These are phyloP conservation scores for Phanerochaete carnosa DNA, from an alignment of 768 basidiomycete genomes.

Conservation along the genomic window DNA sequence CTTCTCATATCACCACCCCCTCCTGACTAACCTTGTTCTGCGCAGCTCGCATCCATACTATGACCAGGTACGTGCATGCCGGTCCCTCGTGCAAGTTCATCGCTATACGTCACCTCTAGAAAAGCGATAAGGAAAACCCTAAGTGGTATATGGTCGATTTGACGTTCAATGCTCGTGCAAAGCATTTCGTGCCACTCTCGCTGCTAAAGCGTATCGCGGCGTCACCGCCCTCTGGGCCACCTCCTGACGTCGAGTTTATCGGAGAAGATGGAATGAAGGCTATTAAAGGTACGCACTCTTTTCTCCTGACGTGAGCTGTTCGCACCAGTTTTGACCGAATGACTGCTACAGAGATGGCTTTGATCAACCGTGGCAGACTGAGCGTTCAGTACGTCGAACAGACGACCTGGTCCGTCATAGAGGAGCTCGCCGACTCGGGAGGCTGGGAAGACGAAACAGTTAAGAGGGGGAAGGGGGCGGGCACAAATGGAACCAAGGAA, in stretches of 20 bases:
- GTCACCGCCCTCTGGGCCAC: constrained; percentile 32
- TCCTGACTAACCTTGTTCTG: constrained; percentile 8
- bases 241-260: constrained; percentile 64
- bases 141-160: constrained; percentile 94
- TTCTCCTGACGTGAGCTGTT: background rate
- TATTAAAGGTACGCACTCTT: constrained; percentile 52
- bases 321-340: background rate
- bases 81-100: background rate
- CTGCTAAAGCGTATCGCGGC: constrained; percentile 66
- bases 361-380: constrained; percentile 77
- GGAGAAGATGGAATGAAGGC: constrained; percentile 55
- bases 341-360: constrained; percentile 57
- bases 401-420: constrained; percentile 62
- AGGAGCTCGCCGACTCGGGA: constrained; percentile 60
- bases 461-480: background rate
- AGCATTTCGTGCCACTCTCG: constrained; percentile 74
- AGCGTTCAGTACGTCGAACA: constrained; percentile 82
- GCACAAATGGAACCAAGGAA: background rate
- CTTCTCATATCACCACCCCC: constrained; percentile 6
- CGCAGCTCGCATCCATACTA: constrained; percentile 73
- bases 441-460: constrained; percentile 60
- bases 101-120: constrained; percentile 40
- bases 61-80: constrained; percentile 50
- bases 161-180: constrained; percentile 59
- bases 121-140: constrained; percentile 71